These are phyloP conservation scores for Kandelia obovata DNA, from an alignment of 345 rosid genomes.

Conservation along the genomic window DNA sequence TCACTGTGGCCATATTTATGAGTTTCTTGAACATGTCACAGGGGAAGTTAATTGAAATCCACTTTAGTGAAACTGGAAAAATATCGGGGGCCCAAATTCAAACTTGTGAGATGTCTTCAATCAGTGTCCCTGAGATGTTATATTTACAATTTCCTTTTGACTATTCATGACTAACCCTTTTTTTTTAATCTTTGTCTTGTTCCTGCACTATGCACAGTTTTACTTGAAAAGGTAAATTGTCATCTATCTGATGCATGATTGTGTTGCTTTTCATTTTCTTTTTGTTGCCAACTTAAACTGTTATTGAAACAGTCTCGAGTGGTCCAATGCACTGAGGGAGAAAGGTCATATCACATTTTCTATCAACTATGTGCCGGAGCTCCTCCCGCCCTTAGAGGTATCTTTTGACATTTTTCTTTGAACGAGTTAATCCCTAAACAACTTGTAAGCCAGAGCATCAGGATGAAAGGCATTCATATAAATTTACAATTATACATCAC, in stretches of 20 bases:
- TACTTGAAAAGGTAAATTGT: conserved; percentile 86
- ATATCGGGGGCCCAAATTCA: conserved; percentile 98
- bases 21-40: conserved; percentile 38
- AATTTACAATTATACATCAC: too few relatives aligned
- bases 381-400: conserved; percentile 70
- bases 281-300: conserved; percentile 21
- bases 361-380: conserved; percentile 99
- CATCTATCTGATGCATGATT: conserved; percentile 13
- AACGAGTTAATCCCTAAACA: too few relatives aligned
- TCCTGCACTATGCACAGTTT: conserved; percentile 52
- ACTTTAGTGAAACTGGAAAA: conserved; percentile 94
- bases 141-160: conserved; percentile 10
- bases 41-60: conserved; percentile 97
- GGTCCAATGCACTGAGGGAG: conserved; percentile 93
- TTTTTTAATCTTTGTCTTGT: conserved; percentile 26
- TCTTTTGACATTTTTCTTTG: conserved; percentile 1
- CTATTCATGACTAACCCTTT: conserved; percentile 31
- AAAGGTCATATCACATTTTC: conserved; percentile 97
- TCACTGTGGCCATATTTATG: background rate
- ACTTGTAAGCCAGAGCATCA: too few relatives aligned
- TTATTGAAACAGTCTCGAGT: conserved; percentile 86
- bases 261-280: conserved; percentile 8
- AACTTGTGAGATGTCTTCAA: conserved; percentile 68
- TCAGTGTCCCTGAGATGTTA: conserved; percentile 7
- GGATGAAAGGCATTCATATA: too few relatives aligned